Conservation (phyloP, 352 stramenopile species). For the Pythium brassicae region DNA sequence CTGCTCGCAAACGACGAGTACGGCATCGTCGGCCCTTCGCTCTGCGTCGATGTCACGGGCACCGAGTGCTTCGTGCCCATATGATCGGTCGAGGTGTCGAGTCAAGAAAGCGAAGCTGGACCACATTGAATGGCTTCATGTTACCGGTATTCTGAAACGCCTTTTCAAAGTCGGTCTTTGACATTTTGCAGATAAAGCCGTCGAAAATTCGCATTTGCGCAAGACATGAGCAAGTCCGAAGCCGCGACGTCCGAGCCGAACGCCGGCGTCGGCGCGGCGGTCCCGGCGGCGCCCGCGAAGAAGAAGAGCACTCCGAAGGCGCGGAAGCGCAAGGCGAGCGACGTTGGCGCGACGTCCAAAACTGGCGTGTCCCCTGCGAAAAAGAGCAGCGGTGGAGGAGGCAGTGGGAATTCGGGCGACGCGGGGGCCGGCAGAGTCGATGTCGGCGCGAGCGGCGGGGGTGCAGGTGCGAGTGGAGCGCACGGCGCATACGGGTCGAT, state of each 20-base stretch:
- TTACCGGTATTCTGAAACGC: too few relatives aligned
- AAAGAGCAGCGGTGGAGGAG: conserved; percentile 12
- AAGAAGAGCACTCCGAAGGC: conserved; percentile 71
- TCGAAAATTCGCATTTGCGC: too few relatives aligned
- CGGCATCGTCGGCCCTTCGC: conserved; percentile 9
- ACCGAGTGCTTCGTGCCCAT: conserved; percentile 74
- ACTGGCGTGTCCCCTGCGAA: conserved; percentile 31
- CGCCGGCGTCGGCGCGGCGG: background rate
- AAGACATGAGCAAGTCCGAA: background rate
- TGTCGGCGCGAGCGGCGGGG: background rate
- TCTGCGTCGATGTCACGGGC: conserved; percentile 30
- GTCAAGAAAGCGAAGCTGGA: too few relatives aligned
- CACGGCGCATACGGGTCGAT: conserved; percentile 9
- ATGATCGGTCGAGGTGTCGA: background rate
- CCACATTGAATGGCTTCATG: conserved; percentile 1
- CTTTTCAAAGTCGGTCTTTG: too few relatives aligned
- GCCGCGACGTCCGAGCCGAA: background rate
- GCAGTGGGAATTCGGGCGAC: conserved; percentile 7
- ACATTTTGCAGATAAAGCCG: too few relatives aligned
- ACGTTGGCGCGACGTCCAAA: conserved; percentile 35
- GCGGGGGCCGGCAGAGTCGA: background rate
- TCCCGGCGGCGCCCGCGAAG: conserved; percentile 24
- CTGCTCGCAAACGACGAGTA: conserved; percentile 11
- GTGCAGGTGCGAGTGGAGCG: conserved; percentile 1
- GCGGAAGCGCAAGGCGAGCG: conserved; percentile 73